Conservation (phyloP, 1,284 basidiomycete genomes). For the Taiwanofungus camphoratus region DNA sequence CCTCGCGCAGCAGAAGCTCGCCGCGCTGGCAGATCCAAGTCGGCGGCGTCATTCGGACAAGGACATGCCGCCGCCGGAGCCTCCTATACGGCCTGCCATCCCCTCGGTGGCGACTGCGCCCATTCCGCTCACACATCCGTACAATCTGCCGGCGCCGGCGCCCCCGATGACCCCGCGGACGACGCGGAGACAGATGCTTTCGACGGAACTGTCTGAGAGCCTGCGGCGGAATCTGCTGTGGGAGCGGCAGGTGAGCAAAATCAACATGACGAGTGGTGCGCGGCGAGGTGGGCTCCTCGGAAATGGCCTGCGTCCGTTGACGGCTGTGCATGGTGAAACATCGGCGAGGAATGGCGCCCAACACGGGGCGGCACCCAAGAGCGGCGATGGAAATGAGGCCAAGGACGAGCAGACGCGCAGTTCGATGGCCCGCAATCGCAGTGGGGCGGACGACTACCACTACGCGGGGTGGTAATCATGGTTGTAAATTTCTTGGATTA, state of each 20-base stretch:
- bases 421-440: conserved; percentile 54
- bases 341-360: conserved; percentile 19
- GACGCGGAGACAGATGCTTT: conserved; percentile 78
- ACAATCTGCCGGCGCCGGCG: conserved; percentile 66
- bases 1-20: conserved; percentile 57
- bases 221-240: conserved; percentile 79
- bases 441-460: conserved; percentile 69
- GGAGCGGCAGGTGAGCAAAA: conserved; percentile 71
- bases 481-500: no score
- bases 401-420: conserved; percentile 35
- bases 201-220: conserved; percentile 82
- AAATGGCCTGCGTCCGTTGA: conserved; percentile 37
- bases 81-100: conserved; percentile 19
- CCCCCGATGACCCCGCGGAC: conserved; percentile 80
- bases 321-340: conserved; percentile 23
- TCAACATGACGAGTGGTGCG: conserved; percentile 35
- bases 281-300: conserved; percentile 28
- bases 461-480: conserved; percentile 51
- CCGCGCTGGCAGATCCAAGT: conserved; percentile 40
- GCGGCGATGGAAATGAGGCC: conserved; percentile 20
- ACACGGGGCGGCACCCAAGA: conserved; percentile 15
- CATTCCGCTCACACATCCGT: conserved; percentile 63
- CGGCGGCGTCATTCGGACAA: conserved; percentile 28
- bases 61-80: conserved; percentile 15
- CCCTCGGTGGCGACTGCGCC: conserved; percentile 36